Evolutionary conservation across 495 filamentous ascomycete species (phyloP).

Genomic region (Symbiotaphrina buchneri): DNA sequence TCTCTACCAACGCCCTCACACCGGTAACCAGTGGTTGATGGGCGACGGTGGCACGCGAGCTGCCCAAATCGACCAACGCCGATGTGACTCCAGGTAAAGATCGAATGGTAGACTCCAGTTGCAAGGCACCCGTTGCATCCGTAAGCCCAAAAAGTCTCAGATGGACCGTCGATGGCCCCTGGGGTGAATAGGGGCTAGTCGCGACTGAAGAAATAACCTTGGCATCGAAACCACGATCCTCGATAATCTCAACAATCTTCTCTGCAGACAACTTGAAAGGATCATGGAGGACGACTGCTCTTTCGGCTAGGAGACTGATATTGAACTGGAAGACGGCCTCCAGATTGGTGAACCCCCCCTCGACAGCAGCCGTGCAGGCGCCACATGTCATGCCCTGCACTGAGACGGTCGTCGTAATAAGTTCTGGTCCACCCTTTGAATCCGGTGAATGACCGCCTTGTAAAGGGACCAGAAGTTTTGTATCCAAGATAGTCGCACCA

Average conservation of each 20-base stretch:
- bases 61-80: constrained; percentile 45
- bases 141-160: constrained; percentile 70
- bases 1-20: constrained; percentile 59
- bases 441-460: not conserved
- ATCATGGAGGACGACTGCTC: constrained; percentile 78
- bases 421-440: constrained; percentile 9
- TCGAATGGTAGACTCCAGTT: constrained; percentile 45
- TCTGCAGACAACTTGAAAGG: constrained; percentile 39
- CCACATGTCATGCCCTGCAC: constrained; percentile 95
- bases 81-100: constrained; percentile 45
- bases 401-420: constrained; percentile 54
- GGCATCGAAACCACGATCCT: constrained; percentile 86
- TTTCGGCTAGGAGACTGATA: constrained; percentile 78
- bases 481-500: constrained; percentile 17
- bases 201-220: constrained; percentile 39
- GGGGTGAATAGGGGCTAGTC: too few relatives aligned
- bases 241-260: constrained; percentile 56
- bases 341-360: constrained; percentile 58
- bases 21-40: constrained; percentile 51
- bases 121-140: constrained; percentile 42
- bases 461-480: constrained; percentile 6
- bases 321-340: constrained; percentile 70
- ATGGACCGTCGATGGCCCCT: constrained; percentile 36
- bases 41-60: constrained; percentile 41
- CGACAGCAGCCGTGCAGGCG: constrained; percentile 79